Conservation (phyloP, 345 rosid genomes). For the Barbarea vulgaris region DNA sequence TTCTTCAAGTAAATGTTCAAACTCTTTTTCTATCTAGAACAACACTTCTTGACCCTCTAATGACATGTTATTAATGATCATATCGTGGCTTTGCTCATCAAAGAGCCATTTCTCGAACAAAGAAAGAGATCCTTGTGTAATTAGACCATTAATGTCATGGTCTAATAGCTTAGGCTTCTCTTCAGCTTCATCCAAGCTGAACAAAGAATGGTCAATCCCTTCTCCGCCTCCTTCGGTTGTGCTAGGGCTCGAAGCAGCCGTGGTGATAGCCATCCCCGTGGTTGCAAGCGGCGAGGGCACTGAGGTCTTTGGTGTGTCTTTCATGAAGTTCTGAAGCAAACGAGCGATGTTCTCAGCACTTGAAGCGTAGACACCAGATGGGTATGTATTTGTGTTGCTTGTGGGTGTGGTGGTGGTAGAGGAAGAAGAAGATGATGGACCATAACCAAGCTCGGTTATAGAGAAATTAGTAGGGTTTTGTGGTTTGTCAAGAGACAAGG, state of each 20-base stretch:
- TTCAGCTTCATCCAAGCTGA: conserved; percentile 45
- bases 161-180: conserved; percentile 50
- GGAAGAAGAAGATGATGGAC: conserved; percentile 36
- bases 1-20: conserved; percentile 3
- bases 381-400: conserved; percentile 20
- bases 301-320: conserved; percentile 43
- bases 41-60: conserved; percentile 44
- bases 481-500: conserved; percentile 66
- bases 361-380: conserved; percentile 54
- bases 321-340: conserved; percentile 68
- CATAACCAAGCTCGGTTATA: conserved; percentile 15
- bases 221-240: conserved; percentile 37
- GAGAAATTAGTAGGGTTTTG: conserved; percentile 22
- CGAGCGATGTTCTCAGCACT: conserved; percentile 72
- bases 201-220: conserved; percentile 44
- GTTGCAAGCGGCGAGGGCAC: conserved; percentile 30
- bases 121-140: conserved; percentile 48
- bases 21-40: conserved; percentile 32
- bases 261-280: conserved; percentile 40
- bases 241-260: conserved; percentile 36
- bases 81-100: conserved; percentile 61
- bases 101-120: conserved; percentile 75
- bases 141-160: conserved; percentile 41
- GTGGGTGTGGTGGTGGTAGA: conserved; percentile 33
- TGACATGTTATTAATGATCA: conserved; percentile 40